Percentiles rank a stretch among this genome's conserved stretches.
These are phyloP conservation scores for Penicillium canescens DNA, from an alignment of 495 filamentous ascomycete species.

Conservation along the genomic window DNA sequence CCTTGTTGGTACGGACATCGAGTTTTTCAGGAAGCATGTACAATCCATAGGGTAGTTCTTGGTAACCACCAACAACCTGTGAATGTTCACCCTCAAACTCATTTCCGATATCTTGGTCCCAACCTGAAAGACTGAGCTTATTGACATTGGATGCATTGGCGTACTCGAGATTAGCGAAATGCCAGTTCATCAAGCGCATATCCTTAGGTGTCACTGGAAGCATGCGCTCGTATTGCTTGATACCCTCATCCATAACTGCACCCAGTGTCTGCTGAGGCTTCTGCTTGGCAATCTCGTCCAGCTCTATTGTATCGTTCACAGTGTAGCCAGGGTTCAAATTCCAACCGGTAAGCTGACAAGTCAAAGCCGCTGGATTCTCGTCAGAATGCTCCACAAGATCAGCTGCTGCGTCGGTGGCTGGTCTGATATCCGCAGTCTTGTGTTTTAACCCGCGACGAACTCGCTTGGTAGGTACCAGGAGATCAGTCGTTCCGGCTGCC, in stretches of 20 bases:
- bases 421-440: slow-evolving; percentile 43
- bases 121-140: slow-evolving; percentile 83
- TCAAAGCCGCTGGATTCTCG: slow-evolving; percentile 62
- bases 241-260: slow-evolving; percentile 83
- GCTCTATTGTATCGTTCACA: slow-evolving; percentile 65
- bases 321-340: slow-evolving; percentile 63
- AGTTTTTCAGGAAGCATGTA: slow-evolving; percentile 72
- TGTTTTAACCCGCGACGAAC: slow-evolving; percentile 46
- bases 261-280: slow-evolving; percentile 74
- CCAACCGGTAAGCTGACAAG: slow-evolving; percentile 82
- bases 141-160: slow-evolving; percentile 88
- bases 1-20: slow-evolving; percentile 72
- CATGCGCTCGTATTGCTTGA: slow-evolving; percentile 81
- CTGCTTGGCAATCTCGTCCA: slow-evolving; percentile 61
- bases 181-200: slow-evolving; percentile 93
- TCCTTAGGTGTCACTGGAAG: slow-evolving; percentile 83
- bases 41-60: slow-evolving; percentile 82
- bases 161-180: slow-evolving; percentile 97
- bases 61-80: slow-evolving; percentile 90
- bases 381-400: slow-evolving; percentile 59
- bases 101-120: slow-evolving; percentile 97
- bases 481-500: slow-evolving; percentile 41
- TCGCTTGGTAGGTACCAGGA: slow-evolving; percentile 42
- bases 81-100: slow-evolving; percentile 95
- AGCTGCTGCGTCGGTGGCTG: slow-evolving; percentile 46